A percentile compares a stretch with the other conserved stretches of the same genome.
Evolutionary conservation across 2,329 filamentous ascomycete genomes (phyloP).

Genomic region (Diaporthe sp.): DNA sequence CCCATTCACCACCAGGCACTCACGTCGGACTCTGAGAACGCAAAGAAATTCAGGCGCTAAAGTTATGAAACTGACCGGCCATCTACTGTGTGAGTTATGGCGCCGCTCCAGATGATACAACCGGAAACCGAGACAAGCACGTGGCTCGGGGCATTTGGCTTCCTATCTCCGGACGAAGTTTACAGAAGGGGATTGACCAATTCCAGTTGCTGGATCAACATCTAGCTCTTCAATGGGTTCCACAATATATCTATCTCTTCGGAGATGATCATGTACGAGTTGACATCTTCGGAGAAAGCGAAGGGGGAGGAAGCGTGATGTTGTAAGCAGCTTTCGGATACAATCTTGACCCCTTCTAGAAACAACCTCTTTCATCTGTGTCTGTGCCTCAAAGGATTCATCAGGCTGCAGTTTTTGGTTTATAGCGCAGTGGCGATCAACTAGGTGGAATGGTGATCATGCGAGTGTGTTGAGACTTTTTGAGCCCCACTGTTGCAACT

Average conservation of each 20-base stretch:
- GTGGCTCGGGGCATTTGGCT: slow-evolving; percentile 44
- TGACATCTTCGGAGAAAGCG: slow-evolving; percentile 68
- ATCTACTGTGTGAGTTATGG: neutral
- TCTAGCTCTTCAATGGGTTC: slow-evolving; percentile 66
- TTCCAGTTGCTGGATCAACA: slow-evolving; percentile 66
- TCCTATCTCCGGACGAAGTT: slow-evolving; percentile 42
- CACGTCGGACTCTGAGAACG: neutral
- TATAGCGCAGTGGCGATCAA: no score
- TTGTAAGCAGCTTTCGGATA: slow-evolving; percentile 43
- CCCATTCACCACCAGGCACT: neutral
- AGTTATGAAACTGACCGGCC: neutral
- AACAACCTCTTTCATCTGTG: no score
- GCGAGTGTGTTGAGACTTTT: no score
- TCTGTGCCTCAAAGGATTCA: no score
- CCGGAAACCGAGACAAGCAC: neutral
- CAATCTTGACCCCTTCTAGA: no score
- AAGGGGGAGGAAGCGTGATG: slow-evolving; percentile 65
- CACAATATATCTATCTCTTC: slow-evolving; percentile 65
- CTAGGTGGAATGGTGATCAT: no score
- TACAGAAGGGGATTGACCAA: slow-evolving; percentile 56
- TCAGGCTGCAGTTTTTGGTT: neutral
- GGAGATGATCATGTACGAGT: slow-evolving; percentile 67
- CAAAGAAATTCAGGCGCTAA: neutral
- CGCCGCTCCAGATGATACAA: neutral
- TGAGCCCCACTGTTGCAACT: neutral